Conservation (phyloP, 371 early-diverging fungal genomes). For the Rhizopus stolonifer region DNA sequence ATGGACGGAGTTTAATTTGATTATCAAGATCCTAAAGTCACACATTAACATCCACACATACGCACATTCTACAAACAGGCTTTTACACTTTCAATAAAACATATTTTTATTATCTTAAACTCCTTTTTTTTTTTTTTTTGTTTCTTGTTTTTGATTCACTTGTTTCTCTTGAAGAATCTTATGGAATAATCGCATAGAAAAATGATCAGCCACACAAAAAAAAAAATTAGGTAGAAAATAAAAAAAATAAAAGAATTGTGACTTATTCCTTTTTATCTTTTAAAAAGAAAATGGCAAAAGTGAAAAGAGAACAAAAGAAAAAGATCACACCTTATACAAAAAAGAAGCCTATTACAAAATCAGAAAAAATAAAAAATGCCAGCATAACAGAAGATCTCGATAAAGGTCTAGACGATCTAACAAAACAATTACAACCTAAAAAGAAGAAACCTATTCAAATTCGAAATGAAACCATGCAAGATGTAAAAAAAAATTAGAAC, state of each 20-base stretch:
- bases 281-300: conserved; percentile 17
- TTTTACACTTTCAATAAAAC: too few relatives aligned
- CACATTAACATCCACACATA: too few relatives aligned
- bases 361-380: conserved; percentile 28
- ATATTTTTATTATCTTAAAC: too few relatives aligned
- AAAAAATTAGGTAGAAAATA: too few relatives aligned
- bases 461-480: conserved; percentile 20
- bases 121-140: too few relatives aligned
- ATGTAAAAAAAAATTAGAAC: conserved; percentile 6
- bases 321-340: conserved; percentile 24
- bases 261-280: conserved; percentile 7
- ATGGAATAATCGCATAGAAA: too few relatives aligned
- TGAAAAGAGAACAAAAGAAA: conserved; percentile 11
- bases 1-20: too few relatives aligned
- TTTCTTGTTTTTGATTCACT: too few relatives aligned
- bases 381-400: conserved; percentile 39
- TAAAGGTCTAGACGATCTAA: conserved; percentile 33
- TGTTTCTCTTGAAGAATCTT: too few relatives aligned
- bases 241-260: neutral
- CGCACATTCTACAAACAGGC: too few relatives aligned
- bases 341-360: conserved; percentile 23
- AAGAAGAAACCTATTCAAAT: conserved; percentile 26
- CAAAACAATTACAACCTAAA: conserved; percentile 24
- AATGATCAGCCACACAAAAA: too few relatives aligned
- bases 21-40: too few relatives aligned